phyloP scores from a whole-genome alignment of 306 rosid species.

The Hippophae rhamnoides region DNA sequence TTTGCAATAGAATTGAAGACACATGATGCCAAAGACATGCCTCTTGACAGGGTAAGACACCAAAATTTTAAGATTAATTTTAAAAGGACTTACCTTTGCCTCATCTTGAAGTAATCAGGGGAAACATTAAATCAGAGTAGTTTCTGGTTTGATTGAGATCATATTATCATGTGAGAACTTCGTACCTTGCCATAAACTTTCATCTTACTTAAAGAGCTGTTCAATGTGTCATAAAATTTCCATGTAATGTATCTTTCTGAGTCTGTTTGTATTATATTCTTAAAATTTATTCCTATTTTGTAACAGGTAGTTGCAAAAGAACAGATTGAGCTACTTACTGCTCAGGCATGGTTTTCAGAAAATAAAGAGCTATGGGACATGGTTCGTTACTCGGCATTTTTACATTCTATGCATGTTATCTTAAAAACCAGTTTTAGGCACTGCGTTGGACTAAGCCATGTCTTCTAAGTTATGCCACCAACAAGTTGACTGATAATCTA shows the following conservation, averaged over 20 bases:
- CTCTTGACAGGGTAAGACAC: slow-evolving; percentile 55
- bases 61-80: slow-evolving; percentile 11
- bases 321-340: slow-evolving; percentile 63
- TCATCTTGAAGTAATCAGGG: background rate
- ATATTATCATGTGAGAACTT: no score
- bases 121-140: no score
- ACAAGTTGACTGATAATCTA: no score
- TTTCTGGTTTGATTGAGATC: no score
- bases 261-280: slow-evolving; percentile 2
- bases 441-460: no score
- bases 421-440: background rate
- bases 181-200: no score
- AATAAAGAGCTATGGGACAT: slow-evolving; percentile 48
- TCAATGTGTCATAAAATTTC: no score
- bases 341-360: slow-evolving; percentile 73
- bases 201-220: no score
- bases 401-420: background rate
- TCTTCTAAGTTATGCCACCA: no score
- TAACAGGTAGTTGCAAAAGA: slow-evolving; percentile 61
- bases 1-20: slow-evolving; percentile 45
- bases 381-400: slow-evolving; percentile 30
- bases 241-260: background rate
- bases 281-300: slow-evolving; percentile 12
- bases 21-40: slow-evolving; percentile 58
- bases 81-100: slow-evolving; percentile 5